These are phyloP conservation scores for Candida patagonica DNA, from an alignment of 805 yeast genomes.

Conservation along the genomic window DNA sequence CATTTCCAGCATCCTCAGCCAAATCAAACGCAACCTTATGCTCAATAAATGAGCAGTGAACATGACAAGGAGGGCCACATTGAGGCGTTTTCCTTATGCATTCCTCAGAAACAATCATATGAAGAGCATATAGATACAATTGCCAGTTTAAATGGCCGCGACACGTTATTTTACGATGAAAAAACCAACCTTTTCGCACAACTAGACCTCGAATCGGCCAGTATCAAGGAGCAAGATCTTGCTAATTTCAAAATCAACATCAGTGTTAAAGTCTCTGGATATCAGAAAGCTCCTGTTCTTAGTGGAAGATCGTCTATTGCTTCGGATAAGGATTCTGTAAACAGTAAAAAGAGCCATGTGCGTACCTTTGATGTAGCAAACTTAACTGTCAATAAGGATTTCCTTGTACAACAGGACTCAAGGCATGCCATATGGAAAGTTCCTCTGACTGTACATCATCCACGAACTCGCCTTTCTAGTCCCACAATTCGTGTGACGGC, in stretches of 20 bases:
- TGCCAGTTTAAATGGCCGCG: conserved; percentile 1
- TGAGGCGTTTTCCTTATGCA: no score
- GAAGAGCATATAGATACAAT: neutral
- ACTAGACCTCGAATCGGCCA: neutral
- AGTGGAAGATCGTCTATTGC: neutral
- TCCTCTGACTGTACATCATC: conserved; percentile 13
- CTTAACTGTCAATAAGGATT: conserved; percentile 3
- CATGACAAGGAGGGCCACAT: no score
- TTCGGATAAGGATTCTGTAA: neutral
- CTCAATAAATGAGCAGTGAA: no score
- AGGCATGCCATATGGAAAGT: conserved; percentile 11
- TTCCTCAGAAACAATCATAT: no score
- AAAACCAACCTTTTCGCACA: conserved; percentile 9
- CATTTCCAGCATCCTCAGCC: no score
- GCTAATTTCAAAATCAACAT: neutral
- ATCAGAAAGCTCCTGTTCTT: neutral
- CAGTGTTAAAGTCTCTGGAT: conserved; percentile 2
- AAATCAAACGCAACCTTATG: no score
- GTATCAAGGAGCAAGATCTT: neutral
- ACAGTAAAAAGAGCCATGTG: neutral
- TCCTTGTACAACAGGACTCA: conserved; percentile 1
- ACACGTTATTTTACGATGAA: conserved; percentile 16
- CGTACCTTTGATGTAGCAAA: neutral
- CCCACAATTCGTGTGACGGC: conserved; percentile 13
- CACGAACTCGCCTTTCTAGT: conserved; percentile 12